Evolutionary conservation across 2,329 filamentous ascomycete species (phyloP).

Genomic region (Peltaster fructicola): DNA sequence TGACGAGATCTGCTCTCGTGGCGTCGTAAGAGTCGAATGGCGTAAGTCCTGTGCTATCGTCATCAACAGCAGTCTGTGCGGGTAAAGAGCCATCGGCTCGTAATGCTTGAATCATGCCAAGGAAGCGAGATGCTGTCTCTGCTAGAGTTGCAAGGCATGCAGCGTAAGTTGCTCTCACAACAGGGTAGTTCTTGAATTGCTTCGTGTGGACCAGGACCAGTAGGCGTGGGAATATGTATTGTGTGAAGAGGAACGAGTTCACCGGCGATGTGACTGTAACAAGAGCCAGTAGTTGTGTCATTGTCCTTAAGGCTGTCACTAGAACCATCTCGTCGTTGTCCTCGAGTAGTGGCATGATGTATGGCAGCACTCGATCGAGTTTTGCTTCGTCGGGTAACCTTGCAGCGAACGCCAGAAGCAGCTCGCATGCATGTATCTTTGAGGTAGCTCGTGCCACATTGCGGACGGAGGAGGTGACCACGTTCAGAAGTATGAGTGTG

Average conservation of each 20-base stretch:
- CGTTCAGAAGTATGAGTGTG: conserved; percentile 75
- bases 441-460: conserved; percentile 82
- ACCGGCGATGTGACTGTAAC: conserved; percentile 71
- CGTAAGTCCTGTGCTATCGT: conserved; percentile 36
- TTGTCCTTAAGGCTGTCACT: conserved; percentile 65
- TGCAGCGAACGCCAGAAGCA: conserved; percentile 82
- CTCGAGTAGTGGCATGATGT: conserved; percentile 64
- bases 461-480: conserved; percentile 74
- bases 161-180: conserved; percentile 81
- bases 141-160: conserved; percentile 81
- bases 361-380: conserved; percentile 79
- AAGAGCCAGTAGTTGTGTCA: conserved; percentile 75
- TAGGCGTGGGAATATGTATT: conserved; percentile 45
- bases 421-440: conserved; percentile 72
- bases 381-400: conserved; percentile 88
- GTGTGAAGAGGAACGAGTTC: conserved; percentile 49
- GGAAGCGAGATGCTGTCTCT: conserved; percentile 63
- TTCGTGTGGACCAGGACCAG: conserved; percentile 38
- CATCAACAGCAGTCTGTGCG: conserved; percentile 59
- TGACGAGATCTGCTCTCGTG: conserved; percentile 64
- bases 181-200: conserved; percentile 31
- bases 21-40: conserved; percentile 78
- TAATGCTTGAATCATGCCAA: conserved; percentile 81
- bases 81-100: conserved; percentile 68
- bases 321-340: conserved; percentile 74